Base-by-base conservation (phyloP, 495 filamentous ascomycete species). In the Neurospora sp. region DNA sequence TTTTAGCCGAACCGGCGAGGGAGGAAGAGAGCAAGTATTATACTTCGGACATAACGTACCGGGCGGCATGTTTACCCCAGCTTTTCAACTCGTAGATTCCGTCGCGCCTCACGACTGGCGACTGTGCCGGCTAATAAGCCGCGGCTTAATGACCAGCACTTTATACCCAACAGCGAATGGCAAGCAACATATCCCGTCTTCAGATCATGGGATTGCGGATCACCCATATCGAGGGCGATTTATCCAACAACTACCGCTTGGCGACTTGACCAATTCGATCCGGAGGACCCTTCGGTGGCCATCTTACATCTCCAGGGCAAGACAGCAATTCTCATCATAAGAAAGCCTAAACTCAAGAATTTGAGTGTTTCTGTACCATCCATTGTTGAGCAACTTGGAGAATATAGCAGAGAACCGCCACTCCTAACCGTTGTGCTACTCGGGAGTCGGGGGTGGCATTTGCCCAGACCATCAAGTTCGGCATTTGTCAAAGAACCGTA, bases 201-300 rank as follows among this genome's bases (percentile, higher is more conserved):
- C 77, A 71, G 74, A 76, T 76, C 76, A 78, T 78, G 75, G 76
- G 75, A 38, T 70, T 71, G 44, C 66, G 71, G 53, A 66, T 66
- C 53, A 35, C 35, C 27, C 53, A 66, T 66, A 66, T 66, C 53
- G 53, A 66, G 40, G 18, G 70, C 69, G 76, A 73, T 79, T 78
- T 78, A 76, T 46, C 77, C 76, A 80, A 74, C 78, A 75, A 75
- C 78, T 77, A 71, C 74, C 78, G 75, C 76, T 78, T 78, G 74
- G 75, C 75, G 39, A 68, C 68, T 41, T 40, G 71, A 35, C 53
- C 53, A 66, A 35, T 66, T 66, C 53, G 14, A 66, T 66, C 31
- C 27, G 12, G 27, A 66, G 53, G 53, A 66, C 53, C 53, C 53
- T 66, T 66, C 7, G 53, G 27, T 66, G 53, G 27, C 53, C 27